Evolutionary conservation across 192 early-diverging fungal genomes (phyloP), one percentile per base, ranked within the genome.

Genomic region (Coemansia pectinata): DNA sequence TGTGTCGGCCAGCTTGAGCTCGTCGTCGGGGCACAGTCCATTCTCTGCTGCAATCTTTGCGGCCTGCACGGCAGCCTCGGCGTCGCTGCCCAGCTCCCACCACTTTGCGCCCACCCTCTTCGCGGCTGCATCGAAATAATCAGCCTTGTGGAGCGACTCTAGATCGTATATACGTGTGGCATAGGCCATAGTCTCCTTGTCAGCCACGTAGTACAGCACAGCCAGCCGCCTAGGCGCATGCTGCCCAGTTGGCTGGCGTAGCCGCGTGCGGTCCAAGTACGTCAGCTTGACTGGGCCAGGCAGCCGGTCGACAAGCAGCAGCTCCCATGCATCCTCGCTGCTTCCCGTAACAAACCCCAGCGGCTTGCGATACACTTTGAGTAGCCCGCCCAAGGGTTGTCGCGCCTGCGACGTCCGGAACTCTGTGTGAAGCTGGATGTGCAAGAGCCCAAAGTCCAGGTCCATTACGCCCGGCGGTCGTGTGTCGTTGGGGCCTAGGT

Each of bases 301-400:
- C 19, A 83, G 67, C 41, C 81, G 58, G 21, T 83, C 77, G 7
- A 70, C 77, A 71, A 83, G 76, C 52, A 83, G 66, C 65, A 83
- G 71, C 77, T 83, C 81, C 81, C 81, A 83, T 9, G 34, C 23
- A 5, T 36, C 55, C 66, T 83, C 76, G 2, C 14, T 6, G 9
- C 10, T 52, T 3, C 41, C 48, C 21, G 27, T 25, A 1, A 67
- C 63, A 66, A 82, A 82, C n/a, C 25, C 12, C 25, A 82, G 63
- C 27, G 21, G 31, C 52, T 82, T 82, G 50, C 79, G 66, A 44
- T 82, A 82, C 6, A 77, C 79, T 59, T 82, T 82, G 33, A 82
- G 48, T 42, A 82, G 61, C 29, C 79, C 79, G 34, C 71, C 72
- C 61, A 82, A 66, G 12, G 79, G 79, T 65, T 73, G 69, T 2